These are phyloP conservation scores for Byssothecium circinans DNA, from an alignment of 2,329 filamentous ascomycete species.

Conservation along the genomic window DNA sequence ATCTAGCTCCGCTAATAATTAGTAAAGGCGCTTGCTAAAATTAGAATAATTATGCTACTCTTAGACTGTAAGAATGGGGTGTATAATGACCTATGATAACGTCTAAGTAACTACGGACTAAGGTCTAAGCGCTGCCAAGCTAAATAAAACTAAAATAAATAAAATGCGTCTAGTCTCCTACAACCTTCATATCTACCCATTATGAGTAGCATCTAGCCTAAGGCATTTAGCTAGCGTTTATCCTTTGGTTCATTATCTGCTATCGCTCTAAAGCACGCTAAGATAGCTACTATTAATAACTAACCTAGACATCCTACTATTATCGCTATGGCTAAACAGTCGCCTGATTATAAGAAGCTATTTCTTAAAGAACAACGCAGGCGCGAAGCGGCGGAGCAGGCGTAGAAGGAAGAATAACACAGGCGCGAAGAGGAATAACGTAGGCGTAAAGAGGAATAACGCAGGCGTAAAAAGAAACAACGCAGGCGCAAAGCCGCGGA, in stretches of 20 bases:
- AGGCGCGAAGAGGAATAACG: background rate
- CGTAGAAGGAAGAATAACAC: conserved; percentile 3
- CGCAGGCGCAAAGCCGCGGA: conserved; percentile 2
- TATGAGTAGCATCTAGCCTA: conserved; percentile 13
- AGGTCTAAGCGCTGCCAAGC: conserved; percentile 11
- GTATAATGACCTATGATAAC: conserved; percentile 3
- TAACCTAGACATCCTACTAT: conserved; percentile 8
- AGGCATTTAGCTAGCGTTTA: conserved; percentile 11
- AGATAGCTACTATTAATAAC: conserved; percentile 11
- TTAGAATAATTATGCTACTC: conserved; percentile 11
- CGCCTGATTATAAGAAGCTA: conserved; percentile 10
- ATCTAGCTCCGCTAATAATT: conserved; percentile 7
- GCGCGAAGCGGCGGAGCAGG: conserved; percentile 8
- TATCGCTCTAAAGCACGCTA: conserved; percentile 8
- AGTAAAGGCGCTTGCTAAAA: conserved; percentile 7
- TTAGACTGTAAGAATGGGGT: conserved; percentile 8
- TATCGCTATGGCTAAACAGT: conserved; percentile 6
- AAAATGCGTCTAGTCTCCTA: conserved; percentile 10
- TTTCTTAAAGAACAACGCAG: conserved; percentile 11
- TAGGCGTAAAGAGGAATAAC: background rate
- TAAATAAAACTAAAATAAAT: conserved; percentile 15
- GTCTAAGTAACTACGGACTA: conserved; percentile 1
- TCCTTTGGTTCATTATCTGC: conserved; percentile 9
- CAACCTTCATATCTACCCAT: conserved; percentile 12
- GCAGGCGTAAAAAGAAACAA: conserved; percentile 4